Evolutionary conservation across 371 early-diverging fungal species (phyloP).

Genomic region (Batrachochytrium dendrobatidis): DNA sequence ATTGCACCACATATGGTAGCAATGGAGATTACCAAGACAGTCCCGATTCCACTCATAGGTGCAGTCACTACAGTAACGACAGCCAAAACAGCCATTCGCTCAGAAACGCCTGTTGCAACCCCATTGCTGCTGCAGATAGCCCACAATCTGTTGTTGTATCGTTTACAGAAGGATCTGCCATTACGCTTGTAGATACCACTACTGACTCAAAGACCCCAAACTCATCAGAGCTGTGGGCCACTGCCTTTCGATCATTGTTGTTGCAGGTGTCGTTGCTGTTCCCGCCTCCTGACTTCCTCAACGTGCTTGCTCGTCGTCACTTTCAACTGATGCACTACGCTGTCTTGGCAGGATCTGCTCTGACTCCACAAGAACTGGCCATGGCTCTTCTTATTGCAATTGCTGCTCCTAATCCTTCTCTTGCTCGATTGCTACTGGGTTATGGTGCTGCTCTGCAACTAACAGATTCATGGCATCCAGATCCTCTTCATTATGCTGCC

Average conservation of each 20-base stretch:
- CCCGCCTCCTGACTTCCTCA: conserved; percentile 4
- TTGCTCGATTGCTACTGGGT: background rate
- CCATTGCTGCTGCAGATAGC: too few species aligned
- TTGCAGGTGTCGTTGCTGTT: background rate
- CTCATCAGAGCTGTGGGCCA: conserved; percentile 6
- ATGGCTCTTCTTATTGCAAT: conserved; percentile 1
- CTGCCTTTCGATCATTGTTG: background rate
- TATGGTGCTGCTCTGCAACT: background rate
- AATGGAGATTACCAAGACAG: too few species aligned
- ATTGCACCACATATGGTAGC: too few species aligned
- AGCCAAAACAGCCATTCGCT: too few species aligned
- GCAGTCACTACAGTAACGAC: too few species aligned
- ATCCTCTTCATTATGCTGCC: conserved; percentile 2
- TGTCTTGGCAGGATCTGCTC: background rate
- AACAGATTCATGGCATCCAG: conserved; percentile 4
- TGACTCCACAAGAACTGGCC: background rate
- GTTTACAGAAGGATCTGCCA: too few species aligned
- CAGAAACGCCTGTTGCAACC: too few species aligned
- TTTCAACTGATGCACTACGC: background rate
- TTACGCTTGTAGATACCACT: too few species aligned
- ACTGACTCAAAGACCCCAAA: too few species aligned
- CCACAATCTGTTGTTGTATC: too few species aligned
- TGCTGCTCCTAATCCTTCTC: background rate
- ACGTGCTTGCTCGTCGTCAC: background rate
- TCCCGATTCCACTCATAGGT: too few species aligned